Evolutionary conservation across 352 stramenopile species (phyloP), one percentile per base, ranked within the genome.

Genomic region (Globisporangium megalacanthum): DNA sequence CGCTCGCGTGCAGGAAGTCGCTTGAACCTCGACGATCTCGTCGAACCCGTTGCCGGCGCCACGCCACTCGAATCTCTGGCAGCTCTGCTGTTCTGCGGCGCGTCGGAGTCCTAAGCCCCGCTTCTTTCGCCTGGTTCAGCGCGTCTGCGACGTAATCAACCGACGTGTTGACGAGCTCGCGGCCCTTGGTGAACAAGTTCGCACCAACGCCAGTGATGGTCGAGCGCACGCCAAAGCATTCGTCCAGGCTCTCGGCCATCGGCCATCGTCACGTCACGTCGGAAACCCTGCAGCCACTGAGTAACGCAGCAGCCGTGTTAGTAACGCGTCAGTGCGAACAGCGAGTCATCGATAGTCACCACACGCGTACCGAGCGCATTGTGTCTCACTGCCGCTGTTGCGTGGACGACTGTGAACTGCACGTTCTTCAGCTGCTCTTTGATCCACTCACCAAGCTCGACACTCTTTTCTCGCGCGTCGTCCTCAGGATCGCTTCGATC

Each of bases 71-170:
- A n/a, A n/a, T n/a, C n/a, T n/a, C n/a, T n/a, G n/a, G n/a, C n/a
- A n/a, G n/a, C n/a, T n/a, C n/a, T n/a, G n/a, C n/a, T n/a, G n/a
- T n/a, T n/a, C n/a, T n/a, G n/a, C n/a, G n/a, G n/a, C n/a, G n/a
- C n/a, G n/a, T n/a, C 64, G 22, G 77, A 70, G n/a, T n/a, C n/a
- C n/a, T n/a, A 1, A 60, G 57, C 4, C 78, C 76, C 8, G 77
- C 72, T 56, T 70, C 69, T 66, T 88, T 91, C 49, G 75, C 80
- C 45, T 86, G 73, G 54, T 87, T 72, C 42, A 91, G 65, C 31
- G 72, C 75, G 15, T 68, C 79, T n/a, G 72, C 72, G 33, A 91
- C 72, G 63, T 89, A 90, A 39, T 84, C 79, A 17, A 92, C 73
- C 36, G 73, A 83, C 53, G 62, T 79, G 60, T 84, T 76, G 49